Conservation (phyloP, 1,284 basidiomycete genomes). For the Pseudomicrostroma phylloplanum region DNA sequence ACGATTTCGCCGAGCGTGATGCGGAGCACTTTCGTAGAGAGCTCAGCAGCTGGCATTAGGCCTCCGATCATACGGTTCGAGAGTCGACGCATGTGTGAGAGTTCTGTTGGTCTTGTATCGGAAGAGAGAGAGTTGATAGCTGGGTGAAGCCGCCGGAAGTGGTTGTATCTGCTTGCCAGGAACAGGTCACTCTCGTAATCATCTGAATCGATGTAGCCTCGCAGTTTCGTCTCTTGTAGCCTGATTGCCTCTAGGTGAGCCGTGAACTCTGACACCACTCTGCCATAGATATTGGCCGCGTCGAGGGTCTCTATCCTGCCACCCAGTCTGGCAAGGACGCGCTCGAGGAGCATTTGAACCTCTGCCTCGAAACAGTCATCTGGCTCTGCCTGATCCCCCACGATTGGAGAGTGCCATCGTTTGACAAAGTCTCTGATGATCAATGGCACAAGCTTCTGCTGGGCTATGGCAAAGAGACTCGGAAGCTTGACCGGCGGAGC, state of each 20-base stretch:
- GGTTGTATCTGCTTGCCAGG: constrained; percentile 1
- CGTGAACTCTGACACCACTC: not conserved
- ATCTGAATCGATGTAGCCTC: not conserved
- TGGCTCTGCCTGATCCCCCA: not conserved
- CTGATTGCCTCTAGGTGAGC: not conserved
- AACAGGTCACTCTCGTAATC: not conserved
- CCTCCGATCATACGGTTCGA: not conserved
- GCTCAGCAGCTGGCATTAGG: not conserved
- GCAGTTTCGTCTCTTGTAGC: not conserved
- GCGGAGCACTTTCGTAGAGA: not conserved
- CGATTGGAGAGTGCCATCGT: not conserved
- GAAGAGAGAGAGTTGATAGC: not conserved
- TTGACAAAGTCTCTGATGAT: not conserved
- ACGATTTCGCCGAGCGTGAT: not conserved
- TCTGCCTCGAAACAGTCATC: not conserved
- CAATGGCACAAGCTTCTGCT: no score
- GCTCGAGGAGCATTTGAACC: not conserved
- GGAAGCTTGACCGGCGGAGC: no score
- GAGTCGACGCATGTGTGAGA: not conserved
- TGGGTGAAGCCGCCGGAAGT: not conserved
- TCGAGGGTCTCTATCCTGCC: not conserved
- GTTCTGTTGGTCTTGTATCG: not conserved
- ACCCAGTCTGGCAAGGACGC: not conserved
- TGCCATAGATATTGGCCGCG: not conserved
- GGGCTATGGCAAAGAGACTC: no score